Conservation (phyloP, 1,284 basidiomycete species). For the Cyathus olla region DNA sequence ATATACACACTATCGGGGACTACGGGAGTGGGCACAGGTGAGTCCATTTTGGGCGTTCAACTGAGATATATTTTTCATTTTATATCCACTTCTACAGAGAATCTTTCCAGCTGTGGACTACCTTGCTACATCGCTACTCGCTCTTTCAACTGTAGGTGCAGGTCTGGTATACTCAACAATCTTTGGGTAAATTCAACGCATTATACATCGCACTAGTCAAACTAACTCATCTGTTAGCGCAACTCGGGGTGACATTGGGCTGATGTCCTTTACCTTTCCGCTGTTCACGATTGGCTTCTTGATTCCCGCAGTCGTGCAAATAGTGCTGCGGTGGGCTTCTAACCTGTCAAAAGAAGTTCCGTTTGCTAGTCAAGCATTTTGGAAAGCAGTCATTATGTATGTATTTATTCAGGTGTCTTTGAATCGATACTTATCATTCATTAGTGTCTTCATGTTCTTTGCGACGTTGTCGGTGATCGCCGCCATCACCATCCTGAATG, state of each 20-base stretch:
- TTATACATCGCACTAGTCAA: too few species aligned
- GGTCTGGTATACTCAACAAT: not conserved
- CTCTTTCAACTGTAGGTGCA: too few species aligned
- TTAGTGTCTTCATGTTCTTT: not conserved
- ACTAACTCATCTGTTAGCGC: too few species aligned
- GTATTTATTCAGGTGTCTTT: not conserved
- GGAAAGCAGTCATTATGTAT: not conserved
- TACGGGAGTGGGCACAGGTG: not conserved
- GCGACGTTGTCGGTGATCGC: not conserved
- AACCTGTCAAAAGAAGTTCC: not conserved
- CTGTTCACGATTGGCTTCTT: not conserved
- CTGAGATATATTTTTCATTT: too few species aligned
- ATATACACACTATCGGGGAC: not conserved
- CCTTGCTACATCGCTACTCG: too few species aligned
- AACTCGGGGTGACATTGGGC: not conserved
- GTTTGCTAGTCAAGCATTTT: not conserved
- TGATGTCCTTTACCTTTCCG: not conserved
- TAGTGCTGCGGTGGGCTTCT: not conserved
- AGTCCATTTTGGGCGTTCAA: not conserved
- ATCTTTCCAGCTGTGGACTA: not conserved
- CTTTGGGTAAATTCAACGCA: not conserved
- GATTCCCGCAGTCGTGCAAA: not conserved
- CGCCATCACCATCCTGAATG: not conserved
- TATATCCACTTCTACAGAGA: not conserved
- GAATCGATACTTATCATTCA: not conserved